Evolutionary conservation across 2,329 filamentous ascomycete species (phyloP), one percentile per base, ranked within the genome.

Genomic region (Bipolaris oryzae): DNA sequence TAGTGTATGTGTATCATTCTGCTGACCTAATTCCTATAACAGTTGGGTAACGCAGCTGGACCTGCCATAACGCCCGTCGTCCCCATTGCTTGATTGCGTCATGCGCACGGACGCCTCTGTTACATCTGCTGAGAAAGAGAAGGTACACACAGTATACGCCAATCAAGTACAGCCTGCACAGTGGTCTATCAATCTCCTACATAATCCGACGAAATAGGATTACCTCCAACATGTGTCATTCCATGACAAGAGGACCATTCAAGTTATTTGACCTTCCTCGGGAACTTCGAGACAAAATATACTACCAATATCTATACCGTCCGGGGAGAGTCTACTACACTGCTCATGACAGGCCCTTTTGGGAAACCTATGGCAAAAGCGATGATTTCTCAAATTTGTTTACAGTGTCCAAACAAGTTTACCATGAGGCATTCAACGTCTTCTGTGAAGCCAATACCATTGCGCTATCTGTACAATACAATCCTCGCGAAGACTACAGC

Each of bases 241-340:
- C 38, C 10, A 23, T 7, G 20, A 41, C 3, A 15, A 41, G 38
- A 23, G 58, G 61, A 18, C 3, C 43, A 16, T 64, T 71, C 28
- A 46, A 21, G 11, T 25, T 51, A 1, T 46, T 54, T 7, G 25
- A 45, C 25, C 43, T 55, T 10, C 66, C 68, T 1, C 65, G 62
- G 16, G 68, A 71, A 39, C 50, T 71, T 1, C 58, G 66, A 15
- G 67, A 71, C 44, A 43, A 25, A 7, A 68, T 70, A 16, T 68
- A 69, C 38, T 60, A 50, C 28, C 46, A 63, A 43, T 39, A 48
- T 21, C 38, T 69, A 39, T 54, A 63, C 31, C 53, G 57, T 20
- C 58, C 60, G 11, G 34, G 50, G 25, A 37, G 43, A 13, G 20
- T 60, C 35, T 13, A 57, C 33, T 63, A 59, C 37, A 46, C 23